Conservation (phyloP, 148 eudicot species). For the Diospyros kaki region DNA sequence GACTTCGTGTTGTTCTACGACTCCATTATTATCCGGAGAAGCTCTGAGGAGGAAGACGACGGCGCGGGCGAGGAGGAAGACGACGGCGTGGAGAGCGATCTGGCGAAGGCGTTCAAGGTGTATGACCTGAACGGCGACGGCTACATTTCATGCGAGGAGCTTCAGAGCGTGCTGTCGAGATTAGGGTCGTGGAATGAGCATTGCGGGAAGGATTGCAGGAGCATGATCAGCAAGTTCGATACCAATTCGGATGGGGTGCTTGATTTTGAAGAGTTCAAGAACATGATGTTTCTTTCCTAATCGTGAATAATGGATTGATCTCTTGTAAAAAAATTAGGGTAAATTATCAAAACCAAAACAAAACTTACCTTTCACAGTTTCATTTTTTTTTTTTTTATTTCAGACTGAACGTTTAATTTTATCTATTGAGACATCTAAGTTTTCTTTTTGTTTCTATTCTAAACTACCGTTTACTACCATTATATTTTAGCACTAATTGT, state of each 20-base stretch:
- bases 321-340: too few relatives aligned
- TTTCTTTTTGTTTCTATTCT: too few relatives aligned
- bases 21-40: constrained; percentile 6
- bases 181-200: constrained; percentile 47
- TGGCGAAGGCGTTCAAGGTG: constrained; percentile 54
- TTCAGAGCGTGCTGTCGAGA: constrained; percentile 40
- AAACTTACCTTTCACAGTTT: too few relatives aligned
- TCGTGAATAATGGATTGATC: not conserved
- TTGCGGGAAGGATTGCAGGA: constrained; percentile 33
- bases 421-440: too few relatives aligned
- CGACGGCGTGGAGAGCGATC: constrained; percentile 25
- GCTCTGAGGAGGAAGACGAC: not conserved
- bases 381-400: too few relatives aligned
- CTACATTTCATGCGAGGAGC: constrained; percentile 51
- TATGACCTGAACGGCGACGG: constrained; percentile 72
- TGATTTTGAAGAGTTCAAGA: constrained; percentile 68
- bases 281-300: constrained; percentile 40
- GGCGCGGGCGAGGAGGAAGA: constrained; percentile 9
- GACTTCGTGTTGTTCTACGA: constrained; percentile 43
- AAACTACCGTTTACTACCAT: too few relatives aligned
- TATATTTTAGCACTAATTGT: too few relatives aligned
- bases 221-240: constrained; percentile 44
- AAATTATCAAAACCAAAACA: too few relatives aligned
- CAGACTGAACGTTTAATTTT: too few relatives aligned
- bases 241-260: constrained; percentile 58